Evolutionary conservation across 371 early-diverging fungal species (phyloP).

Genomic region (Batkoa obscura): DNA sequence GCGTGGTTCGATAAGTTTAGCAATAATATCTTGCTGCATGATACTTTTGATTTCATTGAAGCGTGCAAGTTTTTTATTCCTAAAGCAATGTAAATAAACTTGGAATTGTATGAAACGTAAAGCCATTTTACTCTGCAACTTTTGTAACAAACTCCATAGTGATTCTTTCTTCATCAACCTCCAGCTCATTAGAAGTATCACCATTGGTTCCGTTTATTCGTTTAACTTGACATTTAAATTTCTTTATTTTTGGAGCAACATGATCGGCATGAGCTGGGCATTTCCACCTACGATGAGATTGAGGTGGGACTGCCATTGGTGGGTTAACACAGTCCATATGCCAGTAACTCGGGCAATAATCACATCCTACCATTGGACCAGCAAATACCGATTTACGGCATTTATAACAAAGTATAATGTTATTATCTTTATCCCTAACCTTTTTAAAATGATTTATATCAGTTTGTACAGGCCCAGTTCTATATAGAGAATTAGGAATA

Average conservation of each 20-base stretch:
- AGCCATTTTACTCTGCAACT: neutral
- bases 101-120: too few relatives aligned
- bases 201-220: neutral
- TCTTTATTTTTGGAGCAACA: conserved; percentile 6
- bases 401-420: neutral
- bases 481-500: neutral
- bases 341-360: conserved; percentile 63
- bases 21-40: neutral
- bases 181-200: too few relatives aligned
- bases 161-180: neutral
- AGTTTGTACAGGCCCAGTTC: neutral
- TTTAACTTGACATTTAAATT: neutral
- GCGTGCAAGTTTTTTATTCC: neutral
- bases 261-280: conserved; percentile 77
- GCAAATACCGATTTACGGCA: conserved; percentile 2
- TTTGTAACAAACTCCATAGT: neutral
- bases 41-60: neutral
- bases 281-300: conserved; percentile 48
- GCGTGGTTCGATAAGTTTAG: neutral
- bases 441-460: neutral
- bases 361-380: conserved; percentile 45
- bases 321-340: conserved; percentile 73
- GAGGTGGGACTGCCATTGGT: conserved; percentile 42
- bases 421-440: neutral
- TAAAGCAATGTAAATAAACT: neutral